phyloP scores from a whole-genome alignment of 305 asterid genomes.

The Coffea humblotiana region DNA sequence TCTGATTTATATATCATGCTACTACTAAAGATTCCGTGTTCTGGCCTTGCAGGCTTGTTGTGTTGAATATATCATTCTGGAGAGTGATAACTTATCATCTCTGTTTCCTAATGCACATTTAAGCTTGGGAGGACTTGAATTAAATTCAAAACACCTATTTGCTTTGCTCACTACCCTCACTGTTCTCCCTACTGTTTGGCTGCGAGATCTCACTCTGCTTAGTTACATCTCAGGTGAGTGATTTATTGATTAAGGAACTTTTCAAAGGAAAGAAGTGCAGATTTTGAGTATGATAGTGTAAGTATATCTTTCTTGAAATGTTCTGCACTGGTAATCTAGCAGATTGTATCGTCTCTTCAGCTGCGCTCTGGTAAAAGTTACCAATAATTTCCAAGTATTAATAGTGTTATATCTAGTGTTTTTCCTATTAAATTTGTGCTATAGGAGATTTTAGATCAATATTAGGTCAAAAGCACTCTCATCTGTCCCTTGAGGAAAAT shows the following conservation, averaged over 20 bases:
- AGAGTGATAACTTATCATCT: conserved; percentile 81
- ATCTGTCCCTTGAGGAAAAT: not conserved
- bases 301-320: not conserved
- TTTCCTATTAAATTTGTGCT: not conserved
- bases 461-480: not conserved
- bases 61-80: conserved; percentile 83
- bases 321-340: not conserved
- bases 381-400: not conserved
- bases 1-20: not conserved
- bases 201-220: conserved; percentile 68
- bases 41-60: conserved; percentile 72
- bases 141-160: conserved; percentile 64
- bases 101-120: conserved; percentile 81
- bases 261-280: not conserved
- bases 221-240: conserved; percentile 91
- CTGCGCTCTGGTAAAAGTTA: not conserved
- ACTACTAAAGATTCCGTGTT: conserved; percentile 3
- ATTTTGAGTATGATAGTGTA: not conserved
- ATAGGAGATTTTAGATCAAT: not conserved
- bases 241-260: not conserved
- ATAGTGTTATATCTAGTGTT: no score
- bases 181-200: conserved; percentile 88
- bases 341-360: not conserved
- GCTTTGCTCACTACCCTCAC: conserved; percentile 66
- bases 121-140: conserved; percentile 48